Percentiles rank a stretch among this genome's conserved stretches.
These are phyloP conservation scores for Diplosphaera chodatii DNA, from an alignment of 139 green algal species.

Conservation along the genomic window DNA sequence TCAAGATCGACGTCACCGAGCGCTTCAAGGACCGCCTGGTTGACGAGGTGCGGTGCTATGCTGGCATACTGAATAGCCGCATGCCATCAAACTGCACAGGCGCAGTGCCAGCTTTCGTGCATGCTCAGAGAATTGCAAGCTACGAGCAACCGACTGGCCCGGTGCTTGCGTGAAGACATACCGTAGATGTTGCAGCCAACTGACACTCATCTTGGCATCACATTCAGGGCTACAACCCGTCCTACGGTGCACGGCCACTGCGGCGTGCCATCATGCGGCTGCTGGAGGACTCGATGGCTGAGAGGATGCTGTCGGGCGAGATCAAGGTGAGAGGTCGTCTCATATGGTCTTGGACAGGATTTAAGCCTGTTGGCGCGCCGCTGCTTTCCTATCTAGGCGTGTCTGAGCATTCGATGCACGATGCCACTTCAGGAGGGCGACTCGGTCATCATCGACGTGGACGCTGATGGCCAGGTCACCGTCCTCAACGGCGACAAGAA, in stretches of 20 bases:
- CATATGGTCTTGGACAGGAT: too few relatives aligned
- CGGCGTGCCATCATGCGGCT: slow-evolving; percentile 97
- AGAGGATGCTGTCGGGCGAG: slow-evolving; percentile 80
- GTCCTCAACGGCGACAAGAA: slow-evolving; percentile 92
- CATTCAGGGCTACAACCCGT: slow-evolving; percentile 94
- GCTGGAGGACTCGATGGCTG: slow-evolving; percentile 91
- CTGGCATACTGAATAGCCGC: too few relatives aligned
- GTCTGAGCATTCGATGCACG: too few relatives aligned
- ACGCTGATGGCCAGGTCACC: slow-evolving; percentile 79
- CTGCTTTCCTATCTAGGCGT: too few relatives aligned
- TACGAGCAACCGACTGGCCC: too few relatives aligned
- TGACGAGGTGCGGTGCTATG: slow-evolving; percentile 81
- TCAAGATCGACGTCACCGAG: slow-evolving; percentile 89
- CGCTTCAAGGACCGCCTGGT: slow-evolving; percentile 81
- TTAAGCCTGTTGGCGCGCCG: too few relatives aligned
- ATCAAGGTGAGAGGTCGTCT: slow-evolving; percentile 77
- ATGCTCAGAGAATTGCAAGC: too few relatives aligned
- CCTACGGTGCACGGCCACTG: slow-evolving; percentile 95
- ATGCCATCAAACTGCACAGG: too few relatives aligned
- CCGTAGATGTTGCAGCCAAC: too few relatives aligned
- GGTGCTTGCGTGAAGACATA: too few relatives aligned
- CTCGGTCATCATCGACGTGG: slow-evolving; percentile 89
- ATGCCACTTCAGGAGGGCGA: slow-evolving; percentile 57
- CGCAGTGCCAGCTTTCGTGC: too few relatives aligned
- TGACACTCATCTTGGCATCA: too few relatives aligned